phyloP scores from a whole-genome alignment of 1,284 basidiomycete species.

The Termitomyces sp. region DNA sequence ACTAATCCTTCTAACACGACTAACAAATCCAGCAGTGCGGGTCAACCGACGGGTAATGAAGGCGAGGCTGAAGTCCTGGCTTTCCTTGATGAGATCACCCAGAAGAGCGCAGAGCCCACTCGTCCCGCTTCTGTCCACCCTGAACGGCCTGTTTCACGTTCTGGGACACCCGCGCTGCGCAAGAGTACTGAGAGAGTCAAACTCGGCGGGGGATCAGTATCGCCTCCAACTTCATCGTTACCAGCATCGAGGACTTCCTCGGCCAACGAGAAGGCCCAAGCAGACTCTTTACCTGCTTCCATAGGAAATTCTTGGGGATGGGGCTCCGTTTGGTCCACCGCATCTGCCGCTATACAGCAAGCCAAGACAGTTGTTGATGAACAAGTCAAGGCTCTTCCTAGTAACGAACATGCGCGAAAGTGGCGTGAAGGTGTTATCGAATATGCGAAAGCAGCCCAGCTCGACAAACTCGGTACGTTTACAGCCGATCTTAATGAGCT shows the following conservation, averaged over 20 bases:
- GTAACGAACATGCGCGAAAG: slow-evolving; percentile 77
- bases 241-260: slow-evolving; percentile 30
- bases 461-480: slow-evolving; percentile 74
- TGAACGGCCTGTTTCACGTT: slow-evolving; percentile 59
- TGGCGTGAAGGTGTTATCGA: slow-evolving; percentile 66
- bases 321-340: slow-evolving; percentile 84
- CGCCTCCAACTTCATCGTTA: slow-evolving; percentile 36
- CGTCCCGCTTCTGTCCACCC: slow-evolving; percentile 47
- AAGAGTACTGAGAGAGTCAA: slow-evolving; percentile 76
- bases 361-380: slow-evolving; percentile 87
- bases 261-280: slow-evolving; percentile 23
- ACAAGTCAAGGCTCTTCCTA: slow-evolving; percentile 78
- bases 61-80: slow-evolving; percentile 82
- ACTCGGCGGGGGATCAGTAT: slow-evolving; percentile 43
- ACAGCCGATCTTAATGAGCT: neutral
- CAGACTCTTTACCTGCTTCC: slow-evolving; percentile 17
- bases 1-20: slow-evolving; percentile 29
- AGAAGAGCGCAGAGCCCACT: slow-evolving; percentile 77
- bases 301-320: slow-evolving; percentile 58
- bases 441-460: slow-evolving; percentile 71
- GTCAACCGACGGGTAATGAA: slow-evolving; percentile 25
- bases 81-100: slow-evolving; percentile 91
- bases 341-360: slow-evolving; percentile 82
- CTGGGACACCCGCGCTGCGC: slow-evolving; percentile 65
- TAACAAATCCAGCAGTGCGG: slow-evolving; percentile 21